Evolutionary conservation across 1,284 basidiomycete species (phyloP), one percentile per base, ranked within the genome.

Genomic region (Volvariella volvacea): DNA sequence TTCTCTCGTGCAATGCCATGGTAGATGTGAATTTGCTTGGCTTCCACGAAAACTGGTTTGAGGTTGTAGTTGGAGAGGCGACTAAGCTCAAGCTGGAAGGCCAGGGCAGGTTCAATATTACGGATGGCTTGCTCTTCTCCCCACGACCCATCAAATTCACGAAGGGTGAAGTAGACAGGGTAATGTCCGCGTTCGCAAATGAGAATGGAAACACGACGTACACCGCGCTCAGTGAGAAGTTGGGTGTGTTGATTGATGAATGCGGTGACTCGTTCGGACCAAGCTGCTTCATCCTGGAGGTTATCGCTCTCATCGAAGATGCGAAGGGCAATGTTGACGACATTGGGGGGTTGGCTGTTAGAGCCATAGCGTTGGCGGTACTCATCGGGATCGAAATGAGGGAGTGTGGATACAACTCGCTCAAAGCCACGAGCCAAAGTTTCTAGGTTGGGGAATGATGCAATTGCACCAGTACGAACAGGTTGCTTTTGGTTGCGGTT

Each of bases 71-170:
- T 90, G 36, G 93, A 95, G 51, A 99, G 76, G 42, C 96, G 89
- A 64, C 87, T 88, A 46, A 99, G 84, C 67, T 99, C 96, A 42
- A 99, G 80, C 70, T 99, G 96, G 80, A 93, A 99, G 30, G 96
- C 96, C 41, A 99, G 76, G 31, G 96, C 96, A 21, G 96, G 96
- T 64, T 99, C 96, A 52, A 98, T 93, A 73, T 99, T 97, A 64
- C 95, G 88, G 62, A 99, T 96, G 9, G 93, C 86, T 61, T 92
- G 83, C 65, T 98, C 92, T 75, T 99, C 96, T 49, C 74, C 78
- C 96, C 96, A 99, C 14, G 64, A 62, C 20, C 81, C 85, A 40
- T 80, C 71, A 56, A 78, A 74, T 46, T 84, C 78, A 50, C 96
- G 88, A 38, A 98, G 71, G 39, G 96, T 99, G 70, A 87, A 91